Conservation (phyloP, 2,329 filamentous ascomycete genomes). For the Talaromyces pinophilus region DNA sequence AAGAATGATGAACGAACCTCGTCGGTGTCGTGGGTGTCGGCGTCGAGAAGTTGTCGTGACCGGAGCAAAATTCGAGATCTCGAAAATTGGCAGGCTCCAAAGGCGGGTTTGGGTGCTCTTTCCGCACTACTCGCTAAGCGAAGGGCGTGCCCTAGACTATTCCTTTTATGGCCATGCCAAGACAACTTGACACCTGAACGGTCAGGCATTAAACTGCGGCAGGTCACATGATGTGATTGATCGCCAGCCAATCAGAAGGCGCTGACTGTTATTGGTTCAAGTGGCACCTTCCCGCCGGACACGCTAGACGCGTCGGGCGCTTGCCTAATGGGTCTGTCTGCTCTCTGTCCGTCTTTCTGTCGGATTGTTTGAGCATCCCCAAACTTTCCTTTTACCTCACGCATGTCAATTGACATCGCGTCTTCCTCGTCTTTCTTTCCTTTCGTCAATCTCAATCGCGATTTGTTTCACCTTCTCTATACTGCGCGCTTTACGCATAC, state of each 20-base stretch:
- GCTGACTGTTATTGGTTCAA: neutral
- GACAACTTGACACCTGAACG: neutral
- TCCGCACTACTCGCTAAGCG: constrained; percentile 40
- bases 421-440: neutral
- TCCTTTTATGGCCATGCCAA: constrained; percentile 19
- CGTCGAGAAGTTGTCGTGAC: constrained; percentile 46
- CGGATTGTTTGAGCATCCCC: constrained; percentile 1
- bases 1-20: constrained; percentile 40
- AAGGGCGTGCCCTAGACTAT: constrained; percentile 25
- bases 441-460: neutral
- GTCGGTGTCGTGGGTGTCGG: constrained; percentile 45
- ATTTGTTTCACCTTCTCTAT: neutral
- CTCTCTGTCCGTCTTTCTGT: constrained; percentile 6
- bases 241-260: neutral
- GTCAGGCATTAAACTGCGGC: neutral
- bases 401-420: constrained; percentile 13
- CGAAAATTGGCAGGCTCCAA: constrained; percentile 35
- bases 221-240: neutral
- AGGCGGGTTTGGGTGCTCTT: constrained; percentile 30
- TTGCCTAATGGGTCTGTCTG: constrained; percentile 2
- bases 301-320: constrained; percentile 25
- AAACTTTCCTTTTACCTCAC: constrained; percentile 10
- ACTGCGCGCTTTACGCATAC: neutral
- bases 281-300: constrained; percentile 18
- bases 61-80: constrained; percentile 43